A percentile compares a stretch with the other conserved stretches of the same genome.
Conservation (phyloP, 2,329 filamentous ascomycete genomes). For the Mycocentrospora acerina region DNA sequence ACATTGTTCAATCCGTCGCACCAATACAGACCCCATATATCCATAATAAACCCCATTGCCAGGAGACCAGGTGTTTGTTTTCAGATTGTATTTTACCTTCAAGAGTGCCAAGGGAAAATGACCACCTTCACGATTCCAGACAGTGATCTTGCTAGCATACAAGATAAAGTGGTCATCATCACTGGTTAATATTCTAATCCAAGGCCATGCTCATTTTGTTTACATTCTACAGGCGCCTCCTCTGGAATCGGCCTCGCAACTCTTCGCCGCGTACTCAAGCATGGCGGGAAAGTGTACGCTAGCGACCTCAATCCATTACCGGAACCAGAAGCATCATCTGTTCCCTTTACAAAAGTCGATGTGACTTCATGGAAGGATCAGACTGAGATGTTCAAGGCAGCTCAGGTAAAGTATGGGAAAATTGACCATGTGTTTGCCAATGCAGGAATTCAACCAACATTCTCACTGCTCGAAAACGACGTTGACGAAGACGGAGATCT, state of each 20-base stretch:
- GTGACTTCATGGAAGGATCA: constrained; percentile 53
- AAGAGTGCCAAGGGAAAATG: constrained; percentile 7
- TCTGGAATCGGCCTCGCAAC: constrained; percentile 64
- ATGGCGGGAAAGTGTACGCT: constrained; percentile 58
- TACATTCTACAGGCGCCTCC: constrained; percentile 49
- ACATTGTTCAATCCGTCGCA: too few relatives aligned
- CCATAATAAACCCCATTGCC: too few relatives aligned
- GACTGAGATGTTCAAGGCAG: constrained; percentile 53
- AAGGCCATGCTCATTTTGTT: neutral
- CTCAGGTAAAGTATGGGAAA: constrained; percentile 44
- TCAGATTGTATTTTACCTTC: too few relatives aligned
- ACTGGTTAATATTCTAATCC: constrained; percentile 45
- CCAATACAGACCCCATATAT: too few relatives aligned
- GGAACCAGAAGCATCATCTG: constrained; percentile 18
- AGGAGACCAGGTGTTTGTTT: too few relatives aligned
- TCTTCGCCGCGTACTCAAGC: constrained; percentile 52
- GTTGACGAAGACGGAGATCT: constrained; percentile 32
- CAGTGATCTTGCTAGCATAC: constrained; percentile 46
- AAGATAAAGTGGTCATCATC: constrained; percentile 55
- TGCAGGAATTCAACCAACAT: constrained; percentile 26
- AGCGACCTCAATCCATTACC: constrained; percentile 54
- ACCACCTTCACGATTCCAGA: constrained; percentile 50
- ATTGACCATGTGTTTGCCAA: constrained; percentile 51
- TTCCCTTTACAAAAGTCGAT: constrained; percentile 30
- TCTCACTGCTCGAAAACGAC: constrained; percentile 29